Conservation (phyloP, 169 alveolate species). For the Plasmodium cynomolgi region DNA sequence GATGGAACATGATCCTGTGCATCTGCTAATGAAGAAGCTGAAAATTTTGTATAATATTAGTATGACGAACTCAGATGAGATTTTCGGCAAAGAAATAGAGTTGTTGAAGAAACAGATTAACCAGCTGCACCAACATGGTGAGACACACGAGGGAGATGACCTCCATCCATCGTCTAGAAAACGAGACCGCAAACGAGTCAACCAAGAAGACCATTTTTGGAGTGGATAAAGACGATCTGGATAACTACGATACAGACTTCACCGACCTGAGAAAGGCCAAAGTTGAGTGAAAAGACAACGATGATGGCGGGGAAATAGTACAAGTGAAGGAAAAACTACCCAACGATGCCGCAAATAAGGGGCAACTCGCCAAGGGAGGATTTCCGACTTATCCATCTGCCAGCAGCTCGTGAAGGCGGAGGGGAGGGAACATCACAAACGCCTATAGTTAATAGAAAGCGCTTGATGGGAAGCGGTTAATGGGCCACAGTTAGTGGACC, state of each 20-base stretch:
- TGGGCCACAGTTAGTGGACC: background rate
- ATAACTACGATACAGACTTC: background rate
- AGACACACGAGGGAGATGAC: background rate
- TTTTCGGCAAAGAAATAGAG: background rate
- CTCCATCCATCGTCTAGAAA: background rate
- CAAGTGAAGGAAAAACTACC: background rate
- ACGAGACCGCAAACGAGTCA: background rate
- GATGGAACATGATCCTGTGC: background rate
- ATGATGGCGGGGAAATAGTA: background rate
- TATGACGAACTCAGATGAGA: background rate
- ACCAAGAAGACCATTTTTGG: background rate
- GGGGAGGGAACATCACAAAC: too few species aligned
- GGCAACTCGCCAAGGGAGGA: too few species aligned
- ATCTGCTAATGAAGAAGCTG: slow-evolving; percentile 1
- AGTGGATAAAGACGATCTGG: slow-evolving; percentile 1
- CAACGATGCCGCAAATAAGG: too few species aligned
- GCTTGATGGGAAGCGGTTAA: background rate
- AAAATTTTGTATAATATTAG: background rate
- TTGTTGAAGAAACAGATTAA: slow-evolving; percentile 7
- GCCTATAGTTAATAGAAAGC: background rate
- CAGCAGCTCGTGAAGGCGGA: too few species aligned
- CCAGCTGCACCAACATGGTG: background rate
- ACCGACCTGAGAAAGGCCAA: background rate
- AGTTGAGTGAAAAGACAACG: background rate
- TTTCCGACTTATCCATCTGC: too few species aligned